These are phyloP conservation scores for Mortierella sp. DNA, from an alignment of 371 early-diverging fungal species.

Conservation along the genomic window DNA sequence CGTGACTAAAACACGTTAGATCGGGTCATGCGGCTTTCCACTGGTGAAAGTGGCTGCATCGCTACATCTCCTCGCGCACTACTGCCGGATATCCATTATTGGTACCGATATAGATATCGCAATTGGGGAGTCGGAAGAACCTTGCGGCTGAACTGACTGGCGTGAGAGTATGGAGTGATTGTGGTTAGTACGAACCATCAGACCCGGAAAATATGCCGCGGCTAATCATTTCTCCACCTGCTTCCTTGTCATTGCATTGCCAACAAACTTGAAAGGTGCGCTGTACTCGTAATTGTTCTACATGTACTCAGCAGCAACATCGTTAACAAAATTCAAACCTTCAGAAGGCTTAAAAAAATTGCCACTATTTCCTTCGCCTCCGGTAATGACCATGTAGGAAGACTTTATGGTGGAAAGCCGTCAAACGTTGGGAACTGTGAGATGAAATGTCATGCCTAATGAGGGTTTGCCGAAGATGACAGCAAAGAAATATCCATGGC, in stretches of 20 bases:
- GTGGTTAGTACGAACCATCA: slow-evolving; percentile 13
- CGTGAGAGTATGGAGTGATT: slow-evolving; percentile 3
- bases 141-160: slow-evolving; percentile 5
- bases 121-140: slow-evolving; percentile 31
- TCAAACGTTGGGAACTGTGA: slow-evolving; percentile 32
- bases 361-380: background rate
- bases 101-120: slow-evolving; percentile 14
- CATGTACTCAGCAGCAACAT: slow-evolving; percentile 39
- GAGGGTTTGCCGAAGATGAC: background rate
- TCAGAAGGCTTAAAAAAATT: background rate
- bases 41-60: background rate
- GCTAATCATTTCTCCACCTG: background rate
- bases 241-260: slow-evolving; percentile 5
- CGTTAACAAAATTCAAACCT: background rate
- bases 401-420: slow-evolving; percentile 34
- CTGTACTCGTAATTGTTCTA: slow-evolving; percentile 19
- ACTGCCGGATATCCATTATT: background rate
- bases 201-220: background rate
- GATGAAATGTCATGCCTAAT: background rate
- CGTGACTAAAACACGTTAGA: slow-evolving; percentile 14
- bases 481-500: slow-evolving; percentile 3
- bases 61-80: background rate
- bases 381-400: slow-evolving; percentile 8
- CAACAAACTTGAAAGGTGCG: slow-evolving; percentile 2
- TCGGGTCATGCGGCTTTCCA: slow-evolving; percentile 18